Evolutionary conservation across 441 rosid genomes (phyloP), one percentile per base, ranked within the genome.

Genomic region (Theobroma grandiflorum): DNA sequence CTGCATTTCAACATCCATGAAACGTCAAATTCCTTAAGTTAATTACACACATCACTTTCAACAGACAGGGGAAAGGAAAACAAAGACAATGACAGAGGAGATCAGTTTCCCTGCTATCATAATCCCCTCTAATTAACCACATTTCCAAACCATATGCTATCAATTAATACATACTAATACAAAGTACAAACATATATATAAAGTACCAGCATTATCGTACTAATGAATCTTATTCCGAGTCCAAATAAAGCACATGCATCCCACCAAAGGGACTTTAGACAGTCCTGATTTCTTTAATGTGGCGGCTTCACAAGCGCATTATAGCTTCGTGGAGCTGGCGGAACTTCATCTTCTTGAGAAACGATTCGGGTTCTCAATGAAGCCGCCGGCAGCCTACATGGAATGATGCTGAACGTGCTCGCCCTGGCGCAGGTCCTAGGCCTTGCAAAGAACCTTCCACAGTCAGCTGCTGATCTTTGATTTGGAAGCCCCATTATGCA

Each of bases 401-500:
- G 90, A 14, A 86, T 16, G 16, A 74, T 63, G 9, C 49, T 70
- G 22, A 79, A 82, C 38, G 72, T 76, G 14, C 70, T n/a, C n/a
- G 73, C 83, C 53, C 70, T 4, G 0, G 79, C 76, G 9, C 90
- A 86, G n/a, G 7, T 15, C 8, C 75, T 43, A 5, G 81, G 83
- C 65, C 26, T 42, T n/a, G 66, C n/a, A 66, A 81, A 86, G 84
- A 90, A 88, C 14, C 10, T n/a, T 6, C 50, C 12, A 49, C 93
- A 90, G 76, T 90, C 89, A n/a, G 68, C 2, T 2, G 31, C 40
- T 20, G 92, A 68, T 57, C 92, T 88, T 82, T 89, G 94, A 2
- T 81, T 12, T n/a, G 88, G 90, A 55, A 87, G 87, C 62, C 74
- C 80, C 22, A 4, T 76, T 35, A 90, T 77, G 67, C 91, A 90